Evolutionary conservation across 768 basidiomycete species (phyloP).

Genomic region (Boletus speciosus): DNA sequence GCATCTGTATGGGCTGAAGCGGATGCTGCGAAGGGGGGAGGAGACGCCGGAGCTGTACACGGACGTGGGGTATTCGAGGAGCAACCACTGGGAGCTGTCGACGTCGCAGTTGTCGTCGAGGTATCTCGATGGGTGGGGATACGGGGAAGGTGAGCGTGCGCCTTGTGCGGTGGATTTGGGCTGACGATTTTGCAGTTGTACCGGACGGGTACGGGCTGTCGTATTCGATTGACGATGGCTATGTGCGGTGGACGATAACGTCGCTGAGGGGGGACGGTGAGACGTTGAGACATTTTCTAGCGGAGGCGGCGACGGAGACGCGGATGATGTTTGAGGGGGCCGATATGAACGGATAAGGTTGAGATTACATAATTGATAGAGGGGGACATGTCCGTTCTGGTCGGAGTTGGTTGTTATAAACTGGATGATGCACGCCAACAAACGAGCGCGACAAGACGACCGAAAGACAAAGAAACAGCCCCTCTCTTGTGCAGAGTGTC

Average conservation of each 20-base stretch:
- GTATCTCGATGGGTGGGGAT: slow-evolving; percentile 94
- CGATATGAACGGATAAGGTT: too few species aligned
- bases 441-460: slow-evolving; percentile 43
- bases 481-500: slow-evolving; percentile 61
- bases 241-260: slow-evolving; percentile 91
- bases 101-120: slow-evolving; percentile 82
- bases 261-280: slow-evolving; percentile 53
- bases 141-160: slow-evolving; percentile 73
- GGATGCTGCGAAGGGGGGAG: slow-evolving; percentile 72
- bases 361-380: slow-evolving; percentile 26
- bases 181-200: slow-evolving; percentile 56
- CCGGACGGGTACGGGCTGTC: slow-evolving; percentile 88
- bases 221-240: slow-evolving; percentile 82
- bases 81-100: slow-evolving; percentile 88
- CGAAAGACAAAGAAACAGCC: slow-evolving; percentile 38
- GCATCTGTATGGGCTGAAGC: slow-evolving; percentile 92
- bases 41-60: slow-evolving; percentile 66
- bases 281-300: slow-evolving; percentile 65
- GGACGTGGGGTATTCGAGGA: slow-evolving; percentile 65
- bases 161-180: neutral
- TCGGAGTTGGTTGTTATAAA: slow-evolving; percentile 21
- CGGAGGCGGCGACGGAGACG: slow-evolving; percentile 77
- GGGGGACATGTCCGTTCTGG: slow-evolving; percentile 19
- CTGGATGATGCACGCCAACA: slow-evolving; percentile 27
- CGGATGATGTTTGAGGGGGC: slow-evolving; percentile 62